A percentile compares a stretch with the other conserved stretches of the same genome.
phyloP scores from a whole-genome alignment of 192 early-diverging fungal genomes.

The Glomus cerebriforme region DNA sequence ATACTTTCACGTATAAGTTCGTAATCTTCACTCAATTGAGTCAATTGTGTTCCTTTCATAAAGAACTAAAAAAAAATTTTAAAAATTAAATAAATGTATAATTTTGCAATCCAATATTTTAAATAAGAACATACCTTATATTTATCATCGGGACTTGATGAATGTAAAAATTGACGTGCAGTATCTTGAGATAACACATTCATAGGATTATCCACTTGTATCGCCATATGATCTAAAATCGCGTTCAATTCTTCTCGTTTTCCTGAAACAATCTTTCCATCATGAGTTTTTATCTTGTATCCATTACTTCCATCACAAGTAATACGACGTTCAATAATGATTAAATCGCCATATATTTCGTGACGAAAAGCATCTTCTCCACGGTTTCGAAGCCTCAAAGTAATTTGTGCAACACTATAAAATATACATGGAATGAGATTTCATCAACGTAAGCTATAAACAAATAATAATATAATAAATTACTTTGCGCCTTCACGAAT shows the following conservation, averaged over 20 bases:
- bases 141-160: constrained; percentile 81
- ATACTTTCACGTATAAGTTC: constrained; percentile 59
- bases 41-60: constrained; percentile 82
- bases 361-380: constrained; percentile 85
- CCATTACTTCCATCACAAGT: constrained; percentile 57
- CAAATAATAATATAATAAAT: background rate
- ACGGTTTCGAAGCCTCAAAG: constrained; percentile 75
- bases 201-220: constrained; percentile 93
- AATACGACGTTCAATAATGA: constrained; percentile 84
- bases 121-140: constrained; percentile 60
- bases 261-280: constrained; percentile 67
- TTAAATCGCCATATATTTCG: constrained; percentile 75
- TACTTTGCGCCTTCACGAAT: constrained; percentile 77
- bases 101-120: background rate
- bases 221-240: constrained; percentile 87
- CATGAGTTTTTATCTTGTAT: constrained; percentile 79
- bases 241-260: constrained; percentile 81
- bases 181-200: constrained; percentile 92
- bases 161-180: constrained; percentile 85
- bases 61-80: constrained; percentile 60
- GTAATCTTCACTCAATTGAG: constrained; percentile 76
- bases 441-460: background rate
- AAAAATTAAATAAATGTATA: background rate
- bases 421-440: background rate
- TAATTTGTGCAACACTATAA: constrained; percentile 62